phyloP scores from a whole-genome alignment of 2,329 filamentous ascomycete genomes.

The Magnaporthiopsis incrustans region DNA sequence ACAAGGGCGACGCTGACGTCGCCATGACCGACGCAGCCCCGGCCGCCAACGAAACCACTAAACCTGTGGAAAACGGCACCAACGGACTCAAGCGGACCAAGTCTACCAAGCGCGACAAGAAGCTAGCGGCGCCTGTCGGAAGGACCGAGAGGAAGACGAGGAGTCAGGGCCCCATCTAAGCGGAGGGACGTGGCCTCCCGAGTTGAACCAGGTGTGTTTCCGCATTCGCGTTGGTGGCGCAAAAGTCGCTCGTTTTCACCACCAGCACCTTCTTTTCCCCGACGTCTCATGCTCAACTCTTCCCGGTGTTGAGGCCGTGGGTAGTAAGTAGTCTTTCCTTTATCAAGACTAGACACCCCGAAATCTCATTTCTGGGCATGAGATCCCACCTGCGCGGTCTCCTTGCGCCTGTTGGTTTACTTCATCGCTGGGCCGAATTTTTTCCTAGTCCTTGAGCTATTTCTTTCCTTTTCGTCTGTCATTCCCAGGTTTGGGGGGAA shows the following conservation, averaged over 20 bases:
- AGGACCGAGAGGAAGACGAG: conserved; percentile 29
- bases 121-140: conserved; percentile 21
- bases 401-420: not conserved
- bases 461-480: conserved; percentile 1
- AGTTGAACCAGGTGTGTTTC: not conserved
- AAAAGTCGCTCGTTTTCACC: not conserved
- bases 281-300: not conserved
- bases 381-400: not conserved
- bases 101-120: conserved; percentile 18
- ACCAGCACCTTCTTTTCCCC: too few relatives aligned
- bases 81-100: conserved; percentile 15
- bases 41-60: not conserved
- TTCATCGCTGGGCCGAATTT: not conserved
- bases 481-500: not conserved
- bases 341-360: not conserved
- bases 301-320: not conserved
- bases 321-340: not conserved
- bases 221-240: not conserved
- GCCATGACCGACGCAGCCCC: conserved; percentile 2
- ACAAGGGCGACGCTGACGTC: not conserved
- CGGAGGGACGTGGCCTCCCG: not conserved
- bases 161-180: conserved; percentile 24
- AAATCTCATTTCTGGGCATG: not conserved
- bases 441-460: conserved; percentile 2
- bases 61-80: conserved; percentile 7